Base-by-base conservation (phyloP, 2,329 filamentous ascomycete species). In the Neofusicoccum sp. region DNA sequence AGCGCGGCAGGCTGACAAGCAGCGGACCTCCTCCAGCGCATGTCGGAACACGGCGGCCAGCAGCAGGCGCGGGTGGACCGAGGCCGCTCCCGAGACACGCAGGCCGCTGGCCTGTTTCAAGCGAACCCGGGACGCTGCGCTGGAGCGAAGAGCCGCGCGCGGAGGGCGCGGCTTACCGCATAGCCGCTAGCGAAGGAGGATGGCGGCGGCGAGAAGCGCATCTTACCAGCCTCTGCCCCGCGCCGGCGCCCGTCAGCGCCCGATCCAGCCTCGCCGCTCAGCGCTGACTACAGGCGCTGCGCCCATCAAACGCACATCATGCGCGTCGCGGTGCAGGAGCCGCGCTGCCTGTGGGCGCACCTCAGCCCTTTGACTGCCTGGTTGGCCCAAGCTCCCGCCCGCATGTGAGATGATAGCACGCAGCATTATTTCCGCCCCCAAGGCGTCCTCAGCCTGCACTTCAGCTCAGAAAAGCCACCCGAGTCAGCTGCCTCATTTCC, bases 221-320 rank as follows among this genome's bases (percentile, higher is more conserved):
- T 43, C 6, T 8, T 38, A 7, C 51, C 26, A 41, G 49, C 49
- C 26, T 41, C 49, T 43, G 49, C 49, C 51, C 51, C 51, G 51
- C 49, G 49, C 51, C 51, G 14, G 26, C 51, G 38, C 51, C 51
- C 51, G 51, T 56, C 51, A 56, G 51, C 51, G 8, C 51, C 38
- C 51, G 51, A 33, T 56, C 7, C 28, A 56, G 36, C 24, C 26
- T 38, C 14, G 26, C 20, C 31, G 34, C 51, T 24, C 51, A 31
- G 36, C 33, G 51, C 51, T 56, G n/a, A 56, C 51, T 26, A 56
- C 20, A 43, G 24, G 51, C n/a, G n/a, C n/a, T n/a, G n/a, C n/a
- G n/a, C n/a, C n/a, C n/a, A n/a, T 56, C 51, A 56, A 56, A 56
- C 51, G 26, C 36, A 43, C 49, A 20, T 41, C 34, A 41, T 54